phyloP scores from a whole-genome alignment of 73 alveolate genomes.

The Blepharisma japonicum region DNA sequence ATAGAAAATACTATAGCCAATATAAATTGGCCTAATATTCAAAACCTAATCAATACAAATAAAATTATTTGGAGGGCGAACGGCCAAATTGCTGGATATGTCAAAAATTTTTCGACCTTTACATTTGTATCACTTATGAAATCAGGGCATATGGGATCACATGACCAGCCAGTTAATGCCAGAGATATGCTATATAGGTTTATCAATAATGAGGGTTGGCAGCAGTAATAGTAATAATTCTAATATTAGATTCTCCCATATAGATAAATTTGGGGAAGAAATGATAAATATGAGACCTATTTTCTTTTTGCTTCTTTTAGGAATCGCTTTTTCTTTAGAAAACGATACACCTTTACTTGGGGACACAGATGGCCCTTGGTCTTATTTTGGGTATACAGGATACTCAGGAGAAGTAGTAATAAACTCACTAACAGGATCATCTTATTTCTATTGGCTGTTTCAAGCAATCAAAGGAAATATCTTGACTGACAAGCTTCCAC shows the following conservation, averaged over 20 bases:
- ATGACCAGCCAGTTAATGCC: conserved; percentile 69
- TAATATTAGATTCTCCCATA: too few species aligned
- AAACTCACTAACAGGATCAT: conserved; percentile 19
- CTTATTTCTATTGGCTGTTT: conserved; percentile 27
- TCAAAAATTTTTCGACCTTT: neutral
- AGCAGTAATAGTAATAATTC: neutral
- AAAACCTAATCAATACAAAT: conserved; percentile 37
- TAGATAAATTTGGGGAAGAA: too few species aligned
- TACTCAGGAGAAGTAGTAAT: conserved; percentile 23
- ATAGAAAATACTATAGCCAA: conserved; percentile 52
- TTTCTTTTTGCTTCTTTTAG: too few species aligned
- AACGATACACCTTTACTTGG: neutral
- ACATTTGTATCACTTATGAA: conserved; percentile 37
- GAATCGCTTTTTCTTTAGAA: too few species aligned
- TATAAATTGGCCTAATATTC: conserved; percentile 42
- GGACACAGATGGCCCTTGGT: conserved; percentile 23
- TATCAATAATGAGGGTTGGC: conserved; percentile 38
- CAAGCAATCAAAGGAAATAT: conserved; percentile 11
- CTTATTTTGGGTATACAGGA: conserved; percentile 15
- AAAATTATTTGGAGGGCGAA: conserved; percentile 37
- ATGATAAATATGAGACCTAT: too few species aligned
- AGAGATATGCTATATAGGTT: conserved; percentile 55
- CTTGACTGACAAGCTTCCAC: neutral
- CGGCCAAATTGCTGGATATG: conserved; percentile 4
- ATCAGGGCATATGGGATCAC: conserved; percentile 90